Conservation (phyloP, 148 eudicot genomes). For the Pouteria glomerata region DNA sequence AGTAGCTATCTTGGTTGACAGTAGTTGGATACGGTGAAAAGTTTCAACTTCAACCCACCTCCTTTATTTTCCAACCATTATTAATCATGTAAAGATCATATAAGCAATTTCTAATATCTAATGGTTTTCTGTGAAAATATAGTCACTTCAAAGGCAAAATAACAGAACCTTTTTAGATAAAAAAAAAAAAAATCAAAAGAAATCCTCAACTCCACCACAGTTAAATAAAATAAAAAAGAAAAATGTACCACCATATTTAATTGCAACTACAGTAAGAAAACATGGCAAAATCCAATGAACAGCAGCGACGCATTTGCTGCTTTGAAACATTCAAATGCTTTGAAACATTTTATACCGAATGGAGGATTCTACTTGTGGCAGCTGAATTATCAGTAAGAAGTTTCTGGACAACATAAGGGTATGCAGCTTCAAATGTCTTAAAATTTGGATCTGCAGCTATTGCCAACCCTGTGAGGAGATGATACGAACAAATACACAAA, state of each 20-base stretch:
- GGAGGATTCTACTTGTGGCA: conserved; percentile 67
- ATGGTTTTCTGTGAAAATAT: too few relatives aligned
- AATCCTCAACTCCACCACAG: neutral
- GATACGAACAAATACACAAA: neutral
- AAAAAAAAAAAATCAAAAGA: neutral
- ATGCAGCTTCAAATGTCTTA: conserved; percentile 95
- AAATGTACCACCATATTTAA: neutral
- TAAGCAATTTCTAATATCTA: neutral
- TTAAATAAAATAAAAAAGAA: too few relatives aligned
- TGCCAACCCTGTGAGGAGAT: conserved; percentile 63
- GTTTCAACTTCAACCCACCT: neutral
- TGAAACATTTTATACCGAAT: conserved; percentile 45
- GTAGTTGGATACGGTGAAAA: neutral
- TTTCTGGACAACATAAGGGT: conserved; percentile 87
- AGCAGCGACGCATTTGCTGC: neutral
- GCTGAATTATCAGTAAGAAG: conserved; percentile 88
- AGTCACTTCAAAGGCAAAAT: too few relatives aligned
- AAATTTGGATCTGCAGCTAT: conserved; percentile 81
- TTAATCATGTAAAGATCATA: neutral
- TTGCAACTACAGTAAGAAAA: neutral
- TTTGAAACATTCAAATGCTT: too few relatives aligned
- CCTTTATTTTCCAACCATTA: neutral
- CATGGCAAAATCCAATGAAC: conserved; percentile 7
- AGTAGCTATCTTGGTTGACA: neutral
- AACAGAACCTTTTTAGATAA: too few relatives aligned